Evolutionary conservation across 2,329 filamentous ascomycete species (phyloP).

Genomic region (Sporothrix schenckii): DNA sequence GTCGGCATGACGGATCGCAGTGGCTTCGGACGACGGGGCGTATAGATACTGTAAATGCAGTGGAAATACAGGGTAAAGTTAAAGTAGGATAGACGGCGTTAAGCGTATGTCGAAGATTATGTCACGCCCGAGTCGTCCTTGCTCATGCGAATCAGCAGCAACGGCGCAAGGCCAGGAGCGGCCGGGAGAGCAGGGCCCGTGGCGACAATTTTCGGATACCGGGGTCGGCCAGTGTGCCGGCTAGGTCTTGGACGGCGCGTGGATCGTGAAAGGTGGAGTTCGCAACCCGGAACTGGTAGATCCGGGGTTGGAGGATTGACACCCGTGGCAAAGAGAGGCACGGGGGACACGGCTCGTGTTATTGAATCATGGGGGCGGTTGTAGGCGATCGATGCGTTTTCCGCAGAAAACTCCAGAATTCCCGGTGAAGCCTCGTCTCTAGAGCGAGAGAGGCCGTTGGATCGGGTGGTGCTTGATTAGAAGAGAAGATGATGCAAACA

Average conservation of each 20-base stretch:
- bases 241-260: conserved; percentile 35
- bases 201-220: neutral
- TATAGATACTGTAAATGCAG: neutral
- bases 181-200: conserved; percentile 34
- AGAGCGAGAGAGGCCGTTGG: conserved; percentile 10
- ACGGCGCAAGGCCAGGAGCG: conserved; percentile 40
- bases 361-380: conserved; percentile 49
- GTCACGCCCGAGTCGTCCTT: conserved; percentile 48
- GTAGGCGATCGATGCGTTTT: neutral
- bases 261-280: neutral
- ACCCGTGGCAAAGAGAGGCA: conserved; percentile 24
- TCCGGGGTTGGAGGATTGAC: neutral
- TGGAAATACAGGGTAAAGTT: neutral
- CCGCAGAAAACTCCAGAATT: conserved; percentile 33
- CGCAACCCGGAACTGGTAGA: neutral
- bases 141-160: conserved; percentile 38
- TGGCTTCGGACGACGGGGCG: conserved; percentile 5
- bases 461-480: neutral
- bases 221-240: neutral
- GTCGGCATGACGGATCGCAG: conserved; percentile 48
- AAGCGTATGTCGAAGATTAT: conserved; percentile 23
- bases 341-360: conserved; percentile 43
- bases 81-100: neutral
- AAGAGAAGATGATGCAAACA: neutral
- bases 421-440: conserved; percentile 20